These are phyloP conservation scores for Neostapfia colusana DNA, from an alignment of 176 grass and related monocot genomes.

Conservation along the genomic window DNA sequence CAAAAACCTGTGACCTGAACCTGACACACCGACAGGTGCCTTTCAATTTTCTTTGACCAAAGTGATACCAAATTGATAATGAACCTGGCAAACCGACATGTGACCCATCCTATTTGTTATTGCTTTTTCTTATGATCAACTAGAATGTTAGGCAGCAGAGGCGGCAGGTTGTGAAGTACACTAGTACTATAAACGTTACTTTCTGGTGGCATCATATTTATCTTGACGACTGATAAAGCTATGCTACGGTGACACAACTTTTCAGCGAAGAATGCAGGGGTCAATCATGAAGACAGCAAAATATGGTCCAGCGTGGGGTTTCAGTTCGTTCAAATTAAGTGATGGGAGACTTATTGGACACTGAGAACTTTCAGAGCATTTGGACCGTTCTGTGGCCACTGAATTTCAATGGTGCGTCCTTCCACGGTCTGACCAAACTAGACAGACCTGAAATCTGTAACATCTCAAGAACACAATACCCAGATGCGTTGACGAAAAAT, in stretches of 20 bases:
- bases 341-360: conserved; percentile 18
- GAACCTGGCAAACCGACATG: conserved; percentile 28
- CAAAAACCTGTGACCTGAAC: conserved; percentile 23
- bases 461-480: background rate
- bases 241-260: conserved; percentile 26
- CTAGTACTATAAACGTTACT: background rate
- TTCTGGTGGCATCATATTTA: conserved; percentile 34
- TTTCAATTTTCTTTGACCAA: conserved; percentile 17
- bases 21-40: conserved; percentile 22
- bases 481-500: conserved; percentile 15
- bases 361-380: conserved; percentile 29
- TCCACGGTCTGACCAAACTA: conserved; percentile 17
- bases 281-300: conserved; percentile 21
- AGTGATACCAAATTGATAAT: conserved; percentile 20
- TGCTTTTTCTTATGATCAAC: conserved; percentile 13
- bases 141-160: conserved; percentile 12
- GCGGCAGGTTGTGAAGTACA: background rate
- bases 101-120: background rate
- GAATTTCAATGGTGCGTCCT: conserved; percentile 4
- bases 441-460: conserved; percentile 12
- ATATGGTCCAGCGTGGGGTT: conserved; percentile 25
- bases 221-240: conserved; percentile 21
- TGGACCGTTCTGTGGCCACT: background rate
- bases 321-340: conserved; percentile 24
- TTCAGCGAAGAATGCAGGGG: conserved; percentile 9